Conservation (phyloP, 306 rosid genomes). For the Chamaecrista fasciculata region DNA sequence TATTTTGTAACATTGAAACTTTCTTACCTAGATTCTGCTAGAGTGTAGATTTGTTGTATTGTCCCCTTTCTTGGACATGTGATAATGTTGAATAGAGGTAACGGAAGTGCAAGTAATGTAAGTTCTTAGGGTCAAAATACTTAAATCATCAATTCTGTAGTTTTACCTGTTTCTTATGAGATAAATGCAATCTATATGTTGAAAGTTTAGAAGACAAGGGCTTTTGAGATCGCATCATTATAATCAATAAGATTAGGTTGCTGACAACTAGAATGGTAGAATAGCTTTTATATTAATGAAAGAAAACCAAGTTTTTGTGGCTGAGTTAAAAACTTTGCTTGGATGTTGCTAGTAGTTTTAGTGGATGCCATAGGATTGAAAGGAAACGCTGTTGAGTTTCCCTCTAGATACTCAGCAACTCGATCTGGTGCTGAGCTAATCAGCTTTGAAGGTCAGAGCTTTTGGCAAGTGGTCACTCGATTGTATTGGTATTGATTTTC, state of each 20-base stretch:
- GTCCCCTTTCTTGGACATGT: not conserved
- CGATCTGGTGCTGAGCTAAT: not conserved
- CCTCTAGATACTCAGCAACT: not conserved
- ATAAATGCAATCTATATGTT: not conserved
- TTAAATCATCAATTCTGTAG: not conserved
- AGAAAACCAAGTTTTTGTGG: not conserved
- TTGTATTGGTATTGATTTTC: not conserved
- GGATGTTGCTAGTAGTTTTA: not conserved
- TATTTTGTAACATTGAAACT: not conserved
- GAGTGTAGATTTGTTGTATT: constrained; percentile 9
- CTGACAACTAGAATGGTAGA: too few relatives aligned
- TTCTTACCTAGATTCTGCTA: constrained; percentile 2
- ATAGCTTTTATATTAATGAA: not conserved
- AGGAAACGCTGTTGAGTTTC: not conserved
- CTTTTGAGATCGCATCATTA: not conserved
- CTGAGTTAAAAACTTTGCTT: not conserved
- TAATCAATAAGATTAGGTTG: not conserved
- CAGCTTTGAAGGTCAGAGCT: not conserved
- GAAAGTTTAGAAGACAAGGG: not conserved
- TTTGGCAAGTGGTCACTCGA: not conserved
- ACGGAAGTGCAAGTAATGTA: not conserved
- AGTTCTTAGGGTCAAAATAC: not conserved
- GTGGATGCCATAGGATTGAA: not conserved
- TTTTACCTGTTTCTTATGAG: not conserved
- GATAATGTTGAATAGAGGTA: not conserved